Evolutionary conservation across 2,329 filamentous ascomycete genomes (phyloP), one percentile per base, ranked within the genome.

Genomic region (Neofusicoccum laricinum): DNA sequence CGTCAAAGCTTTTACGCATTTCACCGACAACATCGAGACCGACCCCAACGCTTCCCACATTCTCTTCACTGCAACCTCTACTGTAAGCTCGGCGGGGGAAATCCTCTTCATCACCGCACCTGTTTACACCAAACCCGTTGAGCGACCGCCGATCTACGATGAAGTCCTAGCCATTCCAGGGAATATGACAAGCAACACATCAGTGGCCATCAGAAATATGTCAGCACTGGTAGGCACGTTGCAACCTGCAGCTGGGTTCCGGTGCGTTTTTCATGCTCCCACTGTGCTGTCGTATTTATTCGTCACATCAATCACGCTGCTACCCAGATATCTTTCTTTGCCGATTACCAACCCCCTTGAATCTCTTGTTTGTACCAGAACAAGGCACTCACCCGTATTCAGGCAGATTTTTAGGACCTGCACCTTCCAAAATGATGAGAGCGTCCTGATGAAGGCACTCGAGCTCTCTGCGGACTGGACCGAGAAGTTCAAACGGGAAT

Each of bases 391-490:
- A n/a, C n/a, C n/a, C n/a, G n/a, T n/a, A n/a, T n/a, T 68, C 68
- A 70, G 71, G 2, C 70, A 55, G 17, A 34, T 17, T 45, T 48
- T 65, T 32, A 41, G 58, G 40, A 69, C 70, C 3, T 68, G 73
- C 1, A 74, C 71, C 1, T 72, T 77, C 32, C 68, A 69, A 19
- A 75, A 76, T 40, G 75, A 76, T 32, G 65, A 70, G 63, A 73
- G 66, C 8, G 69, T 80, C 11, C 72, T 80, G 67, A 69, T 68
- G 17, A 71, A 76, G 49, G 76, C 76, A 4, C 72, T 77, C 43
- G 74, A 74, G 62, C 75, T 80, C 61, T 79, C 80, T 68, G 69
- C 72, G 43, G 72, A 74, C 14, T 73, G 80, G 63, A 71, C 78
- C 50, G 70, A 70, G 30, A 73, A 70, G 41, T 65, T 76, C 53